Conservation (phyloP, 306 rosid species). For the Casuarina glauca region DNA sequence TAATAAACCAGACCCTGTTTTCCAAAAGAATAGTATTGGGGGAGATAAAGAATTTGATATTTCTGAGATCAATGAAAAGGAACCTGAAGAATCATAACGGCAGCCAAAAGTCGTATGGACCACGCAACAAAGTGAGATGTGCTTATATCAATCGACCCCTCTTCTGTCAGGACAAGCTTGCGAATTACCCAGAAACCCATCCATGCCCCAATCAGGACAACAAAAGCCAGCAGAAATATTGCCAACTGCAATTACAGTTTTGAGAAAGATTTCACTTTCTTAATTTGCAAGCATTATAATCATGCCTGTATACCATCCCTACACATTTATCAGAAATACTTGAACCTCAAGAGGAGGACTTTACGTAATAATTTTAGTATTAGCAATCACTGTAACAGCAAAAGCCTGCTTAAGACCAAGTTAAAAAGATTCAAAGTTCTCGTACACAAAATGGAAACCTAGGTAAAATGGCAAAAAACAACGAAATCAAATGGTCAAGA, state of each 20-base stretch:
- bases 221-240: slow-evolving; percentile 72
- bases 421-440: background rate
- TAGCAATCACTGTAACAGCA: background rate
- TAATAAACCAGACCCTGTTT: slow-evolving; percentile 6
- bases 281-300: slow-evolving; percentile 23
- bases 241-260: slow-evolving; percentile 66
- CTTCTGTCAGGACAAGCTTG: slow-evolving; percentile 76
- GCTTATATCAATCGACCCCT: slow-evolving; percentile 75
- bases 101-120: slow-evolving; percentile 71
- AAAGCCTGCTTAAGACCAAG: background rate
- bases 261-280: background rate
- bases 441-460: background rate
- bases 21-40: background rate
- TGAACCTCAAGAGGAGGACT: background rate
- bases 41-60: background rate
- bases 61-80: slow-evolving; percentile 6
- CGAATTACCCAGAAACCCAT: slow-evolving; percentile 89
- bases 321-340: slow-evolving; percentile 14
- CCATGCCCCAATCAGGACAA: slow-evolving; percentile 86
- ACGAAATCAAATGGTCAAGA: background rate
- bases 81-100: slow-evolving; percentile 75
- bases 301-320: slow-evolving; percentile 19
- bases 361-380: background rate
- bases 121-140: slow-evolving; percentile 79
- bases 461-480: background rate